Conservation (phyloP, 345 rosid species). For the Aquilaria malaccensis region DNA sequence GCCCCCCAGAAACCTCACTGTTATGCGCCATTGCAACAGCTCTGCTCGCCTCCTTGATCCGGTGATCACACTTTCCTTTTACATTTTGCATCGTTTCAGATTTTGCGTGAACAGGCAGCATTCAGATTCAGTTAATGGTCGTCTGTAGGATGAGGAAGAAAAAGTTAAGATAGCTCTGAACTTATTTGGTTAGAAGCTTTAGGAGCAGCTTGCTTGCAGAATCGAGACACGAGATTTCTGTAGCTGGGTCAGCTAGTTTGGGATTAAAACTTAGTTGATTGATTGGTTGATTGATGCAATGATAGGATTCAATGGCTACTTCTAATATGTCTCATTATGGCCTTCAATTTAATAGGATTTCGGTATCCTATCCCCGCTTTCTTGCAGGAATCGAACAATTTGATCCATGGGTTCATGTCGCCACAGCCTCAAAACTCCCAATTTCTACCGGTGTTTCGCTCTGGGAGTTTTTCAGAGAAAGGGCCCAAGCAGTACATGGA, state of each 20-base stretch:
- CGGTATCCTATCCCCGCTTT: background rate
- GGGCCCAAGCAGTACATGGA: slow-evolving; percentile 94
- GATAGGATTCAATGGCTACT: no score
- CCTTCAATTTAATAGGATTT: background rate
- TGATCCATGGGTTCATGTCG: slow-evolving; percentile 23
- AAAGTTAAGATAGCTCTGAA: no score
- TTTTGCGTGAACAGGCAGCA: background rate
- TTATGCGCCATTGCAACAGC: slow-evolving; percentile 57
- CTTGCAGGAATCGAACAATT: slow-evolving; percentile 55
- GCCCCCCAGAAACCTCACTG: slow-evolving; percentile 59
- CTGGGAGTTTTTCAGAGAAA: slow-evolving; percentile 84
- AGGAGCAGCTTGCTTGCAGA: no score
- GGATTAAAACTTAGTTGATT: no score
- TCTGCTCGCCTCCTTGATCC: slow-evolving; percentile 50
- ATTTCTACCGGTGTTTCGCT: slow-evolving; percentile 65
- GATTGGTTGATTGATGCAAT: no score
- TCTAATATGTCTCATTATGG: no score
- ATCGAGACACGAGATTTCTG: no score
- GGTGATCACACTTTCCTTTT: slow-evolving; percentile 18
- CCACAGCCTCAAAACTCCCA: slow-evolving; percentile 39
- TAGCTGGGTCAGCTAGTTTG: no score
- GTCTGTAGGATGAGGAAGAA: background rate
- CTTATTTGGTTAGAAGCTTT: no score
- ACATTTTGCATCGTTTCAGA: background rate
- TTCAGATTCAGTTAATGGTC: background rate